Evolutionary conservation across 208 protist genomes (phyloP).

Genomic region (Vickermania spadyakhi): DNA sequence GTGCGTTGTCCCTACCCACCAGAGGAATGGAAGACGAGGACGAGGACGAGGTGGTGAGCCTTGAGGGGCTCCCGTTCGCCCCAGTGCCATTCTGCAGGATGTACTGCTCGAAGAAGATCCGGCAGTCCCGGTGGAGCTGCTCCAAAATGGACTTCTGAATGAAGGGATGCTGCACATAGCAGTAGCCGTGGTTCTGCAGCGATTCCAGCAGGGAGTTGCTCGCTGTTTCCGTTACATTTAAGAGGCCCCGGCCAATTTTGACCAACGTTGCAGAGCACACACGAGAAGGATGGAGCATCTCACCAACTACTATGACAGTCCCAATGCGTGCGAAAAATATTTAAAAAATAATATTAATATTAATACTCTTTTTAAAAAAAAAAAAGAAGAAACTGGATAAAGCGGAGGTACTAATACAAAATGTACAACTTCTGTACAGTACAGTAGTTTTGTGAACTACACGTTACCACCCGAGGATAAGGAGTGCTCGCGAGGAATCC

Average conservation of each 20-base stretch:
- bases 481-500: too few species aligned
- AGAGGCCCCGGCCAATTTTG: conserved; percentile 62
- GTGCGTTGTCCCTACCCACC: conserved; percentile 19
- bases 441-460: too few species aligned
- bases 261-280: conserved; percentile 55
- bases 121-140: conserved; percentile 77
- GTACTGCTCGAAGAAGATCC: conserved; percentile 83
- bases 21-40: not conserved
- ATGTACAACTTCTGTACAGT: too few species aligned
- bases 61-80: not conserved
- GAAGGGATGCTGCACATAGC: conserved; percentile 84
- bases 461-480: too few species aligned
- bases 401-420: too few species aligned
- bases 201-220: conserved; percentile 80
- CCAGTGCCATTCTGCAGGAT: conserved; percentile 20
- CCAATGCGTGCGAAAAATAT: too few species aligned
- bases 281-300: too few species aligned
- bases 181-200: conserved; percentile 81
- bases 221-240: conserved; percentile 69
- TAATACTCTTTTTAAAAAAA: not conserved
- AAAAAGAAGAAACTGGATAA: conserved; percentile 2
- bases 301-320: too few species aligned
- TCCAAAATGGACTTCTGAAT: conserved; percentile 79
- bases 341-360: conserved; percentile 2
- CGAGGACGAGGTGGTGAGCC: not conserved